Evolutionary conservation across 768 basidiomycete genomes (phyloP), one percentile per base, ranked within the genome.

Genomic region (Coprinellus micaceus): DNA sequence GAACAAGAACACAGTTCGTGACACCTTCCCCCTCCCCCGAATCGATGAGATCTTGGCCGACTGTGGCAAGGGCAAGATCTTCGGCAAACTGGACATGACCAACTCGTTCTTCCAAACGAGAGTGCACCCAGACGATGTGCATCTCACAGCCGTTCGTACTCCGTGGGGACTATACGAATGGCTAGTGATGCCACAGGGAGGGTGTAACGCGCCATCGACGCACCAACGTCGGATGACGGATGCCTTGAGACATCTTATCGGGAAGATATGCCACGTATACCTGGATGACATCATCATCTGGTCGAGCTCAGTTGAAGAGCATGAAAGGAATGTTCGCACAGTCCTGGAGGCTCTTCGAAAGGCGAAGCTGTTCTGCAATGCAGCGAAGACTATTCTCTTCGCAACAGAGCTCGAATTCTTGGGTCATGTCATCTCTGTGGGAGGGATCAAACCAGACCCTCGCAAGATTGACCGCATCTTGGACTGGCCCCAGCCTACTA

Each of bases 141-240:
- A 63, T 10, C 61, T 61, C 21, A 77, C 75, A 0, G 76, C 74
- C 0, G 72, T 79, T 0, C 59, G 59, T 0, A 80, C 74, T 0
- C 76, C 70, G 0, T 71, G 71, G 22, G 74, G 79, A 0, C 56
- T 66, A 0, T 79, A 70, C 54, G 75, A 81, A 46, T 81, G 71
- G 70, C 30, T 61, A 1, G 77, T 77, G 1, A 78, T 79, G 75
- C 77, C 61, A 6, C 64, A 53, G 68, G 64, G 64, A 4, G 56
- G 58, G 11, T 7, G 45, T 55, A 54, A 71, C 48, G 60, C 69
- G 2, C 69, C 68, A 2, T 44, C 69, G 0, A 66, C 69, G 13
- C 70, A 74, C 26, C 71, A 74, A 39, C 56, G 60, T 0, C 56
- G 62, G 0, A 63, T 74, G 0, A 66, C 59, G 0, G 47, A 45